Evolutionary conservation across 768 basidiomycete genomes (phyloP).

Genomic region (Austroboletus festivus): DNA sequence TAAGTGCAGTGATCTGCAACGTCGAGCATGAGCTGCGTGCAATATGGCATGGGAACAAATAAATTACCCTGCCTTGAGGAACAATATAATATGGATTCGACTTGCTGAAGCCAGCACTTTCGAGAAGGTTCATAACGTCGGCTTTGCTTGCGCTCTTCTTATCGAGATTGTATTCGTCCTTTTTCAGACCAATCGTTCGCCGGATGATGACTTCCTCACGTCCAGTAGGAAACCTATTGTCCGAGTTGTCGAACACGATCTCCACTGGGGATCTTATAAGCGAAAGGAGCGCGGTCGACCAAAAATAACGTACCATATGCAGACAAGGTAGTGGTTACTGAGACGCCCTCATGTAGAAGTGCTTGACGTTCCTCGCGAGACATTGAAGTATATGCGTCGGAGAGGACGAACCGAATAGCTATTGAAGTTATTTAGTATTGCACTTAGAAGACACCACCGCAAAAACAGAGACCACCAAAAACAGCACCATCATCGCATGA

Average conservation of each 20-base stretch:
- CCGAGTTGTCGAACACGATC: slow-evolving; percentile 93
- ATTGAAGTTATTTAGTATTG: slow-evolving; percentile 2
- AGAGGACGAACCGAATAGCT: slow-evolving; percentile 97
- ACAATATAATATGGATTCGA: slow-evolving; percentile 99
- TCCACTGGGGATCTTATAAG: slow-evolving; percentile 48
- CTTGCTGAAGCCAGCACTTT: slow-evolving; percentile 95
- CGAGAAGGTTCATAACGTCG: slow-evolving; percentile 95
- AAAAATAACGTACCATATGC: slow-evolving; percentile 67
- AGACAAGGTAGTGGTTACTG: slow-evolving; percentile 82
- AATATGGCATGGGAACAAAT: background rate
- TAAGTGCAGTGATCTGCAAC: slow-evolving; percentile 84
- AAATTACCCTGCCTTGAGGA: slow-evolving; percentile 88
- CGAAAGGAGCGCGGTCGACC: background rate
- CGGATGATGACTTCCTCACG: slow-evolving; percentile 84
- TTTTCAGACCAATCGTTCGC: slow-evolving; percentile 95
- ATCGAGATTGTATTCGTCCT: slow-evolving; percentile 97
- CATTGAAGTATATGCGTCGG: slow-evolving; percentile 97
- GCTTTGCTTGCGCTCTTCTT: slow-evolving; percentile 94
- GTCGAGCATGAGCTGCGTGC: slow-evolving; percentile 7
- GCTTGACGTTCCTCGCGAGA: slow-evolving; percentile 88
- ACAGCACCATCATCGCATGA: background rate
- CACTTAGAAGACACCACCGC: background rate
- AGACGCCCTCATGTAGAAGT: slow-evolving; percentile 91
- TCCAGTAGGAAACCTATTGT: slow-evolving; percentile 91
- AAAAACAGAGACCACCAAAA: background rate